A percentile compares a stretch with the other conserved stretches of the same genome.
Evolutionary conservation across 805 yeast species (phyloP).

Genomic region (Wickerhamiella vanderwaltii): DNA sequence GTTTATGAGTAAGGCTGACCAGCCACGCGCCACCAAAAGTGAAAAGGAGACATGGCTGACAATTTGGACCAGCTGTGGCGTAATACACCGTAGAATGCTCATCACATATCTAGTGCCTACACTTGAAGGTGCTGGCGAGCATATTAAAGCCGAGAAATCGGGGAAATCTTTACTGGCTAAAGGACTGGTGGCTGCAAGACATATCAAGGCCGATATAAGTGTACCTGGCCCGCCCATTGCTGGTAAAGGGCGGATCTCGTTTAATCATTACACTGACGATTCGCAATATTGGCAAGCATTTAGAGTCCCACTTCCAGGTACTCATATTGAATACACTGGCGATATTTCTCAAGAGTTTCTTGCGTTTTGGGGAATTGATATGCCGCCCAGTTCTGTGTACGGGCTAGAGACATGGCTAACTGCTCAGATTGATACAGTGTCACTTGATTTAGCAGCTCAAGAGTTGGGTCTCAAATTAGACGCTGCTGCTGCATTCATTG

Average conservation of each 20-base stretch:
- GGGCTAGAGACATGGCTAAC: background rate
- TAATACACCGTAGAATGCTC: no score
- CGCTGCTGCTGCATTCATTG: constrained; percentile 6
- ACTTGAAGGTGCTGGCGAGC: constrained; percentile 2
- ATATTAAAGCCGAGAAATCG: background rate
- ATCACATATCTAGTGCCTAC: constrained; percentile 5
- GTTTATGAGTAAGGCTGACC: constrained; percentile 2
- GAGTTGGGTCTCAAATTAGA: background rate
- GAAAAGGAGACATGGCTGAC: no score
- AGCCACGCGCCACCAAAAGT: background rate
- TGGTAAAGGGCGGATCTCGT: constrained; percentile 1
- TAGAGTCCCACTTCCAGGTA: background rate
- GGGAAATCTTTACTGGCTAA: background rate
- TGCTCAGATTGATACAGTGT: background rate
- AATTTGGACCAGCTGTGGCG: no score
- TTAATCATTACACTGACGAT: background rate
- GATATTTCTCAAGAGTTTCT: background rate
- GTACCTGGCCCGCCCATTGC: background rate
- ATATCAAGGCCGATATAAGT: background rate
- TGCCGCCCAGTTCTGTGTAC: background rate
- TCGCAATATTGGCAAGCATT: constrained; percentile 5
- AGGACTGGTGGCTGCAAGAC: constrained; percentile 2
- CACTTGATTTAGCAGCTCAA: background rate
- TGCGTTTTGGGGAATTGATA: background rate
- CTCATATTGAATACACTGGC: background rate